Conservation (phyloP, 2,329 filamentous ascomycete species). For the Exophiala sp. region DNA sequence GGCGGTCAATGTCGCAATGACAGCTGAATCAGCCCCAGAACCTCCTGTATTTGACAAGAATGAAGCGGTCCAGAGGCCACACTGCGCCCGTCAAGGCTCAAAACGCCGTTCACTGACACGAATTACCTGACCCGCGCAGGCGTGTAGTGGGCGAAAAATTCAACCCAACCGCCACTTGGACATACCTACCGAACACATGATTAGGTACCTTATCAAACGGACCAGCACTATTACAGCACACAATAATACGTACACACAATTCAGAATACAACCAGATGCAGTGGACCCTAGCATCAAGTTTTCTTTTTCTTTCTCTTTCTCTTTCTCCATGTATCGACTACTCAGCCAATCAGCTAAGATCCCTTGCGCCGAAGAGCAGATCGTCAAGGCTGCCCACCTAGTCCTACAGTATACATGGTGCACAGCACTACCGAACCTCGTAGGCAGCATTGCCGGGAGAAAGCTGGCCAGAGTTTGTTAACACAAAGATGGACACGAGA, state of each 20-base stretch:
- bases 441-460: not conserved
- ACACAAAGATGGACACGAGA: too few species aligned
- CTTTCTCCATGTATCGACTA: not conserved
- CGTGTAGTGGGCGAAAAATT: slow-evolving; percentile 1
- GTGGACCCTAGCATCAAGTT: not conserved
- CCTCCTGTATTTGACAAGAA: not conserved
- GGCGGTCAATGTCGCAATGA: not conserved
- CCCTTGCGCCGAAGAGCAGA: not conserved
- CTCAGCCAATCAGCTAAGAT: not conserved
- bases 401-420: too few species aligned
- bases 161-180: not conserved
- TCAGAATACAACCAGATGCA: not conserved
- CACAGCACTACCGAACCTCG: too few species aligned
- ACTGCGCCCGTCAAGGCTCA: not conserved
- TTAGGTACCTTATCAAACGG: not conserved
- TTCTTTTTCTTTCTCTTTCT: not conserved
- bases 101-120: not conserved
- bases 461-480: not conserved
- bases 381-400: not conserved
- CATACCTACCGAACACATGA: too few species aligned
- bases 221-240: not conserved
- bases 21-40: not conserved
- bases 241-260: too few species aligned
- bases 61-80: not conserved
- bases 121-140: not conserved